Evolutionary conservation across 495 filamentous ascomycete genomes (phyloP).

Genomic region (Podospora tetraspora): DNA sequence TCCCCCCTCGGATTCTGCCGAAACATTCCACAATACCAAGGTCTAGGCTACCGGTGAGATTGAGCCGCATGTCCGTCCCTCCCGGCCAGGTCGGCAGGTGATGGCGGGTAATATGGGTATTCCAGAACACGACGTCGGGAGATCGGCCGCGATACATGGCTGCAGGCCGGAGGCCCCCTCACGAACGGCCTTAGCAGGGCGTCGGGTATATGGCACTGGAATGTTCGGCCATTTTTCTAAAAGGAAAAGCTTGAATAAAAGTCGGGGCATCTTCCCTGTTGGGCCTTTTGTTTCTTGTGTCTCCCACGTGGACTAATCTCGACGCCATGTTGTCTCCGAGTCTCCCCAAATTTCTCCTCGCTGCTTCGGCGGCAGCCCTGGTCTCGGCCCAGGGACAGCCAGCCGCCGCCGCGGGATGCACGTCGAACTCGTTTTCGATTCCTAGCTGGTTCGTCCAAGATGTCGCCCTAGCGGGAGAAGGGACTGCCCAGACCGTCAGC

Average conservation of each 20-base stretch:
- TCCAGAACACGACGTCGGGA: neutral
- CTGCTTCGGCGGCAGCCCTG: neutral
- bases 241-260: neutral
- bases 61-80: neutral
- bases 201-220: neutral
- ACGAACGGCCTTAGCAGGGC: neutral
- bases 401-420: slow-evolving; percentile 15
- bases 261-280: neutral
- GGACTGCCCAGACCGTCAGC: slow-evolving; percentile 1
- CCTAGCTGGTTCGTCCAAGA: slow-evolving; percentile 25
- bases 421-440: slow-evolving; percentile 20
- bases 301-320: too few relatives aligned
- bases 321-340: neutral
- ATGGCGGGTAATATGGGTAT: neutral
- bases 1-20: neutral
- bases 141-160: neutral
- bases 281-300: neutral
- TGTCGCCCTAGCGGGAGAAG: neutral
- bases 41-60: neutral
- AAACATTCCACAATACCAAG: neutral
- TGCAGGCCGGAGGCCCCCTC: neutral
- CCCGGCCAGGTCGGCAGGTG: neutral
- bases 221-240: neutral
- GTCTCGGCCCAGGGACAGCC: neutral
- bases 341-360: neutral